Base-by-base conservation (phyloP, 371 early-diverging fungal species). In the Circinella umbellata region DNA sequence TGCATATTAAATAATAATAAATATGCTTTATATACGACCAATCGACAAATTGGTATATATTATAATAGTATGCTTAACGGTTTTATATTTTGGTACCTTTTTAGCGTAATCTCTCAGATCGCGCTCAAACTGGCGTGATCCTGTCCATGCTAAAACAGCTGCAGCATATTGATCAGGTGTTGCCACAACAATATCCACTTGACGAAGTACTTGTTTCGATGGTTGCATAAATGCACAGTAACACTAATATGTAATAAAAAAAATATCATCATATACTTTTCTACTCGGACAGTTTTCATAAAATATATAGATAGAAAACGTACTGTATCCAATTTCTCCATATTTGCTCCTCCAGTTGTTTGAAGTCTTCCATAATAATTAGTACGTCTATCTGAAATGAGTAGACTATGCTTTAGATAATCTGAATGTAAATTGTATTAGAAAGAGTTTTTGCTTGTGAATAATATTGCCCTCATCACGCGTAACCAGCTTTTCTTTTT, bases 131-230 rank as follows among this genome's bases (percentile, higher is more conserved):
- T 81, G 81, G 8, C 78, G 73, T 13, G 81, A 81, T 10, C 86
- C 88, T 37, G 82, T 79, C 86, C 88, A 88, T 9, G 86, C 88
- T 10, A 86, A 68, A 6, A 88, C 69, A 11, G 86, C 83, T 36
- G 76, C 75, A 3, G 73, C 59, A 34, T 74, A 73, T 36, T 82
- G 73, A 11, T 66, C 67, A n/a, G 51, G 68, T 0, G 81, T 72
- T 4, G 80, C 78, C 48, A 84, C 68, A 63, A 87, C 84, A 5
- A 87, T 36, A 47, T 87, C 88, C 4, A 87, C 81, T 64, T 87
- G 88, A 8, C 88, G 77, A 55, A 73, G 53, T 8, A 78, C 76
- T 15, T 71, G 61, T 17, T 75, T 75, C 0, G 82, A 78, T 13
- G 86, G 88, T 51, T 87, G 88, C 48, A 75, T 62, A 66, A 87